Percentiles rank a stretch among this genome's conserved stretches.
These are phyloP conservation scores for Huntiella savannae DNA, from an alignment of 2,329 filamentous ascomycete species.

Conservation along the genomic window DNA sequence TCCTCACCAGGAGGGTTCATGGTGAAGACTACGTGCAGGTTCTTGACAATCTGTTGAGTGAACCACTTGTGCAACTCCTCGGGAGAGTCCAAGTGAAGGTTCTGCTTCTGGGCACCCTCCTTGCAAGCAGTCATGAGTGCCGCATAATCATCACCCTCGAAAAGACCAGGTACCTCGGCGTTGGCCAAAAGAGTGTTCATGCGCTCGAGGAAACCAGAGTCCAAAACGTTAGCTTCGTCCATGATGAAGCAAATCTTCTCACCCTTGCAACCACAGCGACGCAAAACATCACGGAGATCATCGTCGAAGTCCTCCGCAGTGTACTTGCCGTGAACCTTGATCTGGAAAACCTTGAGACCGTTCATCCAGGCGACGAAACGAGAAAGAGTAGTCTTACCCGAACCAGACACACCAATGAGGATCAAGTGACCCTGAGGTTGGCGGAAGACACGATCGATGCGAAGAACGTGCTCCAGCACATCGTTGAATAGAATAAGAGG, in stretches of 20 bases:
- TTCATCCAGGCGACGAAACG: constrained; percentile 99
- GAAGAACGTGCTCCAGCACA: constrained; percentile 89
- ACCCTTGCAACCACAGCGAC: constrained; percentile 87
- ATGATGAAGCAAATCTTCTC: constrained; percentile 99
- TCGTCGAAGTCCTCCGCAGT: constrained; percentile 98
- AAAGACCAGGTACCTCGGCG: constrained; percentile 95
- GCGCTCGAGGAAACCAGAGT: constrained; percentile 94
- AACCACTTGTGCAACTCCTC: constrained; percentile 99
- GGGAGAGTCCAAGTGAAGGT: constrained; percentile 83
- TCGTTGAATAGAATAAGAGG: constrained; percentile 98
- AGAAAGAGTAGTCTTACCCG: constrained; percentile 93
- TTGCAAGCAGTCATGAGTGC: constrained; percentile 99
- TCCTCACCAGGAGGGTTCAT: constrained; percentile 93
- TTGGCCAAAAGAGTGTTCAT: constrained; percentile 99
- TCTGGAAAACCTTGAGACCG: constrained; percentile 94
- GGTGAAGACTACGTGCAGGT: constrained; percentile 95
- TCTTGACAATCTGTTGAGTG: constrained; percentile 97
- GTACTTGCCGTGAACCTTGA: constrained; percentile 98
- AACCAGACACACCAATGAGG: constrained; percentile 93
- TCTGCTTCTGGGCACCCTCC: constrained; percentile 91
- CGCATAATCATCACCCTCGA: constrained; percentile 96
- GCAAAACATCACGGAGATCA: constrained; percentile 80
- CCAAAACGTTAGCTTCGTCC: constrained; percentile 96
- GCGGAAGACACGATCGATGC: constrained; percentile 95
- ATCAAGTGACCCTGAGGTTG: constrained; percentile 97